Percentiles rank a stretch among this genome's conserved stretches.
Evolutionary conservation across 495 filamentous ascomycete genomes (phyloP).

Genomic region (Cercophora newfieldiana): DNA sequence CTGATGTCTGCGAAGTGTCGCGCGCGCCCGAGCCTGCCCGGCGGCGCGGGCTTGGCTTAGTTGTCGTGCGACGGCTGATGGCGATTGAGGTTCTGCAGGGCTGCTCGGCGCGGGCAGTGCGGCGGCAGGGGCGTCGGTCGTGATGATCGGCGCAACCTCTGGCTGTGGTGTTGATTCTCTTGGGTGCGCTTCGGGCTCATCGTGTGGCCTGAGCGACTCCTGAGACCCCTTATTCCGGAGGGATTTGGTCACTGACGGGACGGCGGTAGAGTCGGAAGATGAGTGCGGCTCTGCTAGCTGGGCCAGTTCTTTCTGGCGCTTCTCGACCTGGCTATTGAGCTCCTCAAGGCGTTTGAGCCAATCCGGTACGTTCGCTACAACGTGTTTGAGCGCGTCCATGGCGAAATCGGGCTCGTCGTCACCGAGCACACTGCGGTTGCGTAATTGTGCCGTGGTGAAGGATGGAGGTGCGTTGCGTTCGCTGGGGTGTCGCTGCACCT

Average conservation of each 20-base stretch:
- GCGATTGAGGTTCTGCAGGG: conserved; percentile 34
- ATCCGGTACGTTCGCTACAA: conserved; percentile 62
- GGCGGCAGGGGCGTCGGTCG: conserved; percentile 15
- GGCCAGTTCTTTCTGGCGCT: conserved; percentile 68
- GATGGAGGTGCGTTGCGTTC: conserved; percentile 20
- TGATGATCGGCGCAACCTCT: conserved; percentile 10
- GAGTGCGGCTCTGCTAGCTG: conserved; percentile 40
- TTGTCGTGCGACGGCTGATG: conserved; percentile 51
- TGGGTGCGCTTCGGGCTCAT: conserved; percentile 44
- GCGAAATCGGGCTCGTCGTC: conserved; percentile 40
- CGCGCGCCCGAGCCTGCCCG: conserved; percentile 45
- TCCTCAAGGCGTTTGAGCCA: conserved; percentile 71
- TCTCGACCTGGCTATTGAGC: conserved; percentile 64
- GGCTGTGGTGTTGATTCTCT: conserved; percentile 26
- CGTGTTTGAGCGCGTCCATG: conserved; percentile 64
- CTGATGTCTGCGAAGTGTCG: conserved; percentile 52
- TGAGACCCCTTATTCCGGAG: conserved; percentile 62
- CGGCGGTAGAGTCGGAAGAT: conserved; percentile 24
- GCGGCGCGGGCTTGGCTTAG: conserved; percentile 45
- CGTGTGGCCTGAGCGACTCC: conserved; percentile 59
- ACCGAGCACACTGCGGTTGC: conserved; percentile 14
- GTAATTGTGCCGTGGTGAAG: conserved; percentile 29
- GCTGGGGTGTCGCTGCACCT: conserved; percentile 32
- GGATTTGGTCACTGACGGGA: conserved; percentile 33
- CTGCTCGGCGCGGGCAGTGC: conserved; percentile 23